These are phyloP conservation scores for Ogataea ramenticola DNA, from an alignment of 805 yeast genomes.

Conservation along the genomic window DNA sequence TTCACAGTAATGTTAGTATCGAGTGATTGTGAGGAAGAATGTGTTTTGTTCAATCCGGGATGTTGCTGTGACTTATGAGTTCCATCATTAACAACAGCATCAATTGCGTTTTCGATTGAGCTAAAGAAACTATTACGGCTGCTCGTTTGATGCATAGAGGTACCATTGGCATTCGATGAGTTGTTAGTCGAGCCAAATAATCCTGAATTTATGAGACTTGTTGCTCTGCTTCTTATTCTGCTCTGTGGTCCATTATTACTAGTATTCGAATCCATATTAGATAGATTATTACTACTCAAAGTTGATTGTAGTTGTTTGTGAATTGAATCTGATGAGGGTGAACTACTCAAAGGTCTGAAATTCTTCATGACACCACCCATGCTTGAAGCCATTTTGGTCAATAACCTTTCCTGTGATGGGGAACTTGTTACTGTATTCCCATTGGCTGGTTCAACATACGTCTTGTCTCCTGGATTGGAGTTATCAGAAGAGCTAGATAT, in stretches of 20 bases:
- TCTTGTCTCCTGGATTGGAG: neutral
- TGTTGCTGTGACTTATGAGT: neutral
- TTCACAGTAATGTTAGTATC: neutral
- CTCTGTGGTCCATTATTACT: neutral
- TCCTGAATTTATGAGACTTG: slow-evolving; percentile 22
- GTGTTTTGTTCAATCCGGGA: neutral
- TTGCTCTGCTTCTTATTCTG: slow-evolving; percentile 23
- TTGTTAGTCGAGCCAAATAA: slow-evolving; percentile 12
- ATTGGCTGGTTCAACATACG: neutral
- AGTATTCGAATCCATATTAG: neutral
- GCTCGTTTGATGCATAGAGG: neutral
- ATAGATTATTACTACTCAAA: neutral
- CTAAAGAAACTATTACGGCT: slow-evolving; percentile 9
- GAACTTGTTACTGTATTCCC: slow-evolving; percentile 3
- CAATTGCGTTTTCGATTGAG: slow-evolving; percentile 27
- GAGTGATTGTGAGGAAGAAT: neutral
- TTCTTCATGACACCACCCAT: slow-evolving; percentile 29
- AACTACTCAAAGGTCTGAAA: slow-evolving; percentile 25
- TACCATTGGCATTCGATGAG: neutral
- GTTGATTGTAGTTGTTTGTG: slow-evolving; percentile 8
- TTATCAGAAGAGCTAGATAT: neutral
- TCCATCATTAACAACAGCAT: slow-evolving; percentile 13
- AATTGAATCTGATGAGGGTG: slow-evolving; percentile 25
- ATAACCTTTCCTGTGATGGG: slow-evolving; percentile 18
- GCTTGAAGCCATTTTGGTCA: slow-evolving; percentile 23